A percentile compares a stretch with the other conserved stretches of the same genome.
phyloP scores from a whole-genome alignment of 495 filamentous ascomycete species.

The Tuber microsphaerosporum region DNA sequence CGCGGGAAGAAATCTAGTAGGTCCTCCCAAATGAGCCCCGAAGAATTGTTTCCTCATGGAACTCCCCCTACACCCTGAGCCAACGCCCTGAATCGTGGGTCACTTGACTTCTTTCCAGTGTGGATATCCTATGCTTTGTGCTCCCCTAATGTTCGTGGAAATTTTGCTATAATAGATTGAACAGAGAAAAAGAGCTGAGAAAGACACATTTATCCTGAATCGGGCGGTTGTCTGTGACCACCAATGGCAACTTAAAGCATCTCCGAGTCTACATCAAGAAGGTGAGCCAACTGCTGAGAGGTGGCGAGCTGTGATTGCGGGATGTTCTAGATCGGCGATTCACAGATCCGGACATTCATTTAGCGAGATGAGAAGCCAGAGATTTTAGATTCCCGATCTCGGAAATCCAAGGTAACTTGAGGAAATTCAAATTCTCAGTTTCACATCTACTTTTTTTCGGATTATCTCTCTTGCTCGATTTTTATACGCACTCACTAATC shows the following conservation, averaged over 20 bases:
- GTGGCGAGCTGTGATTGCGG: not conserved
- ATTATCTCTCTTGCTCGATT: not conserved
- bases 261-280: not conserved
- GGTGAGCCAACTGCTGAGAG: not conserved
- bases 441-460: not conserved
- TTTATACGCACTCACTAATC: not conserved
- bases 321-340: not conserved
- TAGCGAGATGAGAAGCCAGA: not conserved
- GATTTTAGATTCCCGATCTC: not conserved
- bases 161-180: not conserved
- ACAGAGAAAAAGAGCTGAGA: not conserved
- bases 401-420: not conserved
- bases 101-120: not conserved
- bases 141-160: not conserved
- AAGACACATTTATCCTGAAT: not conserved
- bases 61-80: not conserved
- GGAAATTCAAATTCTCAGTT: not conserved
- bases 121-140: too few relatives aligned
- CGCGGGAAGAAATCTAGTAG: not conserved
- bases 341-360: not conserved
- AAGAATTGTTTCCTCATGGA: not conserved
- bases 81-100: not conserved
- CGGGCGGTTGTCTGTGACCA: not conserved
- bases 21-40: not conserved
- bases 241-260: not conserved